Conservation (phyloP, 495 filamentous ascomycete genomes). For the Penicillium nucicola region DNA sequence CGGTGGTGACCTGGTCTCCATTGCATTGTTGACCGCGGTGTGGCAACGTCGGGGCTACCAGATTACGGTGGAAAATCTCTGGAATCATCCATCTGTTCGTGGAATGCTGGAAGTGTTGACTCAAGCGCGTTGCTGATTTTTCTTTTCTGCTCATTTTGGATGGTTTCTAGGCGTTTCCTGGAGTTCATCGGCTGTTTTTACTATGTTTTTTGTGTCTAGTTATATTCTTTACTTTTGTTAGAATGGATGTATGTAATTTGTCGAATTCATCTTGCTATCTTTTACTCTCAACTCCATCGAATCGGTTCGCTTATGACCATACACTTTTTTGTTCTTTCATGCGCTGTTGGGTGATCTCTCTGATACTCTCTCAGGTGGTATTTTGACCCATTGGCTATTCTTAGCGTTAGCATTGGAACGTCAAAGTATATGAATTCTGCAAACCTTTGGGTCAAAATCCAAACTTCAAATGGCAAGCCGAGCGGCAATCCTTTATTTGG, state of each 20-base stretch:
- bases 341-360: no score
- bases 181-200: not conserved
- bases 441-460: no score
- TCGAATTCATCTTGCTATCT: not conserved
- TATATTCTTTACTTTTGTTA: not conserved
- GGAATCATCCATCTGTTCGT: not conserved
- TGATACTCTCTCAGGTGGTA: no score
- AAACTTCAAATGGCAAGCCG: no score
- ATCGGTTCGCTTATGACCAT: no score
- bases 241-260: not conserved
- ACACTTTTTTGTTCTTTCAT: no score
- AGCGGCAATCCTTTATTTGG: no score
- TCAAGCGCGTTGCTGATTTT: not conserved
- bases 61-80: not conserved
- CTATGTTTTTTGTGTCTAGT: not conserved
- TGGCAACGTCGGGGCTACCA: not conserved
- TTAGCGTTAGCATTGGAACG: no score
- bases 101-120: not conserved
- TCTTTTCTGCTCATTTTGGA: not conserved
- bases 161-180: no score
- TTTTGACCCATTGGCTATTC: no score
- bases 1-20: not conserved
- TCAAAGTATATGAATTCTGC: no score
- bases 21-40: not conserved
- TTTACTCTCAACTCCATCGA: not conserved